Evolutionary conservation across 1,139 yeast genomes (phyloP).

Genomic region (Zygosaccharomyces sapae): DNA sequence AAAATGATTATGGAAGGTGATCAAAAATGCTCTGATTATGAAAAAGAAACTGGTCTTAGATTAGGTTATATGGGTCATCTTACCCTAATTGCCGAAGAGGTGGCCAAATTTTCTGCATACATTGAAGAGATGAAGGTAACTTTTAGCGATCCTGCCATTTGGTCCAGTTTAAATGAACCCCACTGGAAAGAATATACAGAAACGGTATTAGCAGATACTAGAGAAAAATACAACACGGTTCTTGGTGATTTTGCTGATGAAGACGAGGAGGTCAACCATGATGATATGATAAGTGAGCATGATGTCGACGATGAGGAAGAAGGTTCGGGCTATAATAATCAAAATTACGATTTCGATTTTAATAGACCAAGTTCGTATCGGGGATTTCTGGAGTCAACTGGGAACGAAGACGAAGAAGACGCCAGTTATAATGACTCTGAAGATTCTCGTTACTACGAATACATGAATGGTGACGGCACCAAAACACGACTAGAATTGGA

Average conservation of each 20-base stretch:
- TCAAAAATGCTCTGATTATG: slow-evolving; percentile 64
- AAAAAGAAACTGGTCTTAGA: slow-evolving; percentile 54
- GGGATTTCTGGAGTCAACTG: slow-evolving; percentile 23
- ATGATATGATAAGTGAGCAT: slow-evolving; percentile 14
- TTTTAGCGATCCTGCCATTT: slow-evolving; percentile 30
- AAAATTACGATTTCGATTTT: slow-evolving; percentile 16
- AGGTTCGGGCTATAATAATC: slow-evolving; percentile 16
- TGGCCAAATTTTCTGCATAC: slow-evolving; percentile 69
- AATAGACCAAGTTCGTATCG: slow-evolving; percentile 18
- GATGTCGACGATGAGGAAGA: slow-evolving; percentile 21
- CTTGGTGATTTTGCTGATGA: slow-evolving; percentile 63
- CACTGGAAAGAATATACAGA: slow-evolving; percentile 84
- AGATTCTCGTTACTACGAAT: slow-evolving; percentile 37
- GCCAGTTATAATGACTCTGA: slow-evolving; percentile 32
- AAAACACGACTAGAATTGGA: slow-evolving; percentile 23
- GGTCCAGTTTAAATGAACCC: slow-evolving; percentile 41
- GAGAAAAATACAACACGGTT: slow-evolving; percentile 94
- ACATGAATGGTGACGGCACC: slow-evolving; percentile 41
- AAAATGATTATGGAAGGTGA: slow-evolving; percentile 82
- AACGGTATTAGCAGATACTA: slow-evolving; percentile 75
- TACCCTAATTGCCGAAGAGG: slow-evolving; percentile 93
- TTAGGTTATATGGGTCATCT: slow-evolving; percentile 97
- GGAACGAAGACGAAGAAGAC: slow-evolving; percentile 28
- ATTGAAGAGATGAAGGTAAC: slow-evolving; percentile 38
- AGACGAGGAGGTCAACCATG: slow-evolving; percentile 27